Conservation (phyloP, 2,329 filamentous ascomycete genomes). For the Monosporascus ibericus region DNA sequence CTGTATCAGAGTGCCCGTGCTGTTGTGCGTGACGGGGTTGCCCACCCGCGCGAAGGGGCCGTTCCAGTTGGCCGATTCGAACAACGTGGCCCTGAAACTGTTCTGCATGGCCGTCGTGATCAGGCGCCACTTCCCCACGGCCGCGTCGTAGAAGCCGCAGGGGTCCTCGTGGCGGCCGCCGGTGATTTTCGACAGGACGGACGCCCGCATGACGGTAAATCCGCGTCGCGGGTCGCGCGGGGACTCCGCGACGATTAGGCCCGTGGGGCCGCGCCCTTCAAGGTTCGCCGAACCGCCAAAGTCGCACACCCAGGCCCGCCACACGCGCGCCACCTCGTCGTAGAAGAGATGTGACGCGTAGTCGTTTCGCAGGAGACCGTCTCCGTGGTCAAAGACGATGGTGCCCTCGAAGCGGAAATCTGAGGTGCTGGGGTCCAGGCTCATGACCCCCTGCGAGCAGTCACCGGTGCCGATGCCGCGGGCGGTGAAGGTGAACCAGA, state of each 20-base stretch:
- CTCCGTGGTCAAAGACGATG: constrained; percentile 1
- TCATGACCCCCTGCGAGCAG: constrained; percentile 1
- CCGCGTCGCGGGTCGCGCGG: background rate
- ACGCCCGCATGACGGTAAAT: background rate
- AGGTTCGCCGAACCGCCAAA: background rate
- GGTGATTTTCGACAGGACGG: background rate
- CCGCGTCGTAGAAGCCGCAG: background rate
- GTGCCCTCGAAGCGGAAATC: constrained; percentile 1
- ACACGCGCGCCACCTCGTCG: background rate
- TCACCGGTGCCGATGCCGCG: constrained; percentile 1
- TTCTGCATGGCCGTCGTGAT: background rate
- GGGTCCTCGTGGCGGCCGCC: constrained; percentile 1
- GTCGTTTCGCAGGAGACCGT: constrained; percentile 1
- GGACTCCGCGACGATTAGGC: background rate
- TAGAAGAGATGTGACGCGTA: constrained; percentile 2
- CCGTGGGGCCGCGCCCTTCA: background rate
- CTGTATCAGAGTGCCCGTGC: constrained; percentile 1
- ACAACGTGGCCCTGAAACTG: background rate
- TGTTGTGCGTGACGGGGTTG: background rate
- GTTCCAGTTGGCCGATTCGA: background rate
- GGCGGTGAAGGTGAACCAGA: constrained; percentile 2
- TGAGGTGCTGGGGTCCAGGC: background rate
- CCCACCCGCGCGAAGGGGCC: background rate
- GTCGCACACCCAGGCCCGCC: constrained; percentile 1
- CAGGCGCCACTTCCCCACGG: background rate